phyloP scores from a whole-genome alignment of 352 stramenopile species.

The Phytophthora sp. region DNA sequence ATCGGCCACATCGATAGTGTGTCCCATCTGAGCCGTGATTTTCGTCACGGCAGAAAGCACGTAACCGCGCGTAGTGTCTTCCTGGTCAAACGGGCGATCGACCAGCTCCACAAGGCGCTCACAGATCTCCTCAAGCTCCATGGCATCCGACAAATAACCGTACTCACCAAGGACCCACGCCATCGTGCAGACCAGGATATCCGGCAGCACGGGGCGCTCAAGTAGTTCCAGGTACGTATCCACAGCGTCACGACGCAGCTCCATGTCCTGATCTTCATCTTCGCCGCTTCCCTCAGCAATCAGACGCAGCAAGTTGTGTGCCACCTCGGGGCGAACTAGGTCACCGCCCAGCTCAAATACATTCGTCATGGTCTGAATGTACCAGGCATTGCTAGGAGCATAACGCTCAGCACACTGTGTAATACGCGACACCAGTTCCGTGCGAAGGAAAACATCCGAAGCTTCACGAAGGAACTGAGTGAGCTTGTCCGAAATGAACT shows the following conservation, averaged over 20 bases:
- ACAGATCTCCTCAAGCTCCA: constrained; percentile 95
- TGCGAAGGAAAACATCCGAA: constrained; percentile 97
- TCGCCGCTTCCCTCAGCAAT: constrained; percentile 98
- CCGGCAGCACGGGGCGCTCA: constrained; percentile 93
- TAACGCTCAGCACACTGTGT: constrained; percentile 97
- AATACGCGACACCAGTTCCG: constrained; percentile 97
- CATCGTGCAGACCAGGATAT: constrained; percentile 98
- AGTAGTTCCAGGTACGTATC: constrained; percentile 97
- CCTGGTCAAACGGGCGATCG: constrained; percentile 83
- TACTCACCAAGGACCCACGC: constrained; percentile 99
- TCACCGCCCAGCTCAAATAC: constrained; percentile 97
- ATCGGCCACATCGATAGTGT: constrained; percentile 90
- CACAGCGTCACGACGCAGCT: constrained; percentile 96
- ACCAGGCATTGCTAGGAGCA: constrained; percentile 98
- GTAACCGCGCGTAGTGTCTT: constrained; percentile 95
- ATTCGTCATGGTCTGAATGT: constrained; percentile 98
- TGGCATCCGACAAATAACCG: constrained; percentile 95
- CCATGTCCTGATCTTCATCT: constrained; percentile 96
- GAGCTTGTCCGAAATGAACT: constrained; percentile 99
- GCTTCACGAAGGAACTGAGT: constrained; percentile 96
- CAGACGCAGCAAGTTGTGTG: constrained; percentile 98
- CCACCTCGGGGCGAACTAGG: constrained; percentile 96
- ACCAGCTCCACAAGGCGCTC: constrained; percentile 95
- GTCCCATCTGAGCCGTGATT: constrained; percentile 95
- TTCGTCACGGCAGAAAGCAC: constrained; percentile 98